A percentile compares a stretch with the other conserved stretches of the same genome.
phyloP scores from a whole-genome alignment of 2,329 filamentous ascomycete species.

The Ascochyta fabae region DNA sequence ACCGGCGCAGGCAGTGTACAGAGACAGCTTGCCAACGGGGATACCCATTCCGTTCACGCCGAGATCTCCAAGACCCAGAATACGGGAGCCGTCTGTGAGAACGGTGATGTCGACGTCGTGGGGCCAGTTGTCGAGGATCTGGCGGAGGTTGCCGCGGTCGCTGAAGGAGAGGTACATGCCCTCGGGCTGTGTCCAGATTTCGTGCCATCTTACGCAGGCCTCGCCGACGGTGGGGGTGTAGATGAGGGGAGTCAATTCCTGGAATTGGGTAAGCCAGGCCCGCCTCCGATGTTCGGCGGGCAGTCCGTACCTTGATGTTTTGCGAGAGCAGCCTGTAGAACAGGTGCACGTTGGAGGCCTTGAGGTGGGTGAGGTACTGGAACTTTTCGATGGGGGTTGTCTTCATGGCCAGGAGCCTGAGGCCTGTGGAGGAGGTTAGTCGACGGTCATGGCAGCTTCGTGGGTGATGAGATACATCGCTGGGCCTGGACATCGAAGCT shows the following conservation, averaged over 20 bases:
- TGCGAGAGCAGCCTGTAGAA: constrained; percentile 83
- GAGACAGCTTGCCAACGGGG: constrained; percentile 91
- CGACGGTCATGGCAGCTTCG: neutral
- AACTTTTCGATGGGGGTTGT: constrained; percentile 80
- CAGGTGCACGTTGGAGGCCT: constrained; percentile 77
- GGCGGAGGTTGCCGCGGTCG: constrained; percentile 87
- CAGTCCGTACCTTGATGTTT: constrained; percentile 62
- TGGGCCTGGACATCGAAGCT: constrained; percentile 57
- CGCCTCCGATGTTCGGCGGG: neutral
- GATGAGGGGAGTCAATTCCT: constrained; percentile 81
- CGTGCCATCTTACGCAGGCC: constrained; percentile 94
- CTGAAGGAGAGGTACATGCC: constrained; percentile 94
- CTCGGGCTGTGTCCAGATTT: constrained; percentile 93
- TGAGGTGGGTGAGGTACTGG: constrained; percentile 78
- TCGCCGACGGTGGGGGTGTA: constrained; percentile 94
- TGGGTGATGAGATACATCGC: constrained; percentile 55
- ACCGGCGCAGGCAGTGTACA: constrained; percentile 95
- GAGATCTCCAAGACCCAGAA: constrained; percentile 89
- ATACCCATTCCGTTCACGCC: constrained; percentile 98
- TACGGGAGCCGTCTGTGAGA: constrained; percentile 94
- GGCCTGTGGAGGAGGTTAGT: constrained; percentile 61
- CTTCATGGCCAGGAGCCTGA: constrained; percentile 76
- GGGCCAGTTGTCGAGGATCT: constrained; percentile 93
- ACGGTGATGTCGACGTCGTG: constrained; percentile 95
- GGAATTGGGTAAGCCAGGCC: constrained; percentile 45